A percentile compares a stretch with the other conserved stretches of the same genome.
These are phyloP conservation scores for Psidium guajava DNA, from an alignment of 345 rosid species.

Conservation along the genomic window DNA sequence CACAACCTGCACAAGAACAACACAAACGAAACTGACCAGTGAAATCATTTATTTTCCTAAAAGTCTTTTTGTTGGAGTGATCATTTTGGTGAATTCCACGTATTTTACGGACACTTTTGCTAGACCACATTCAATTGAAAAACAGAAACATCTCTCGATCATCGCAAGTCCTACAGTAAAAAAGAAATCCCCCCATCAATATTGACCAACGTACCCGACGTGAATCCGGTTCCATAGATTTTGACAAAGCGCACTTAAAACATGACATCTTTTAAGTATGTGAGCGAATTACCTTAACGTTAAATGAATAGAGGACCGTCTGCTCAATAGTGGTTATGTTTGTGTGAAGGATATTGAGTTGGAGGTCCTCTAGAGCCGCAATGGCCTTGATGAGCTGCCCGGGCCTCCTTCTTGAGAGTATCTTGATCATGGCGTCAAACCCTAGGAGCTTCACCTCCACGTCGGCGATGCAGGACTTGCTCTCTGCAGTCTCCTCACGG, in stretches of 20 bases:
- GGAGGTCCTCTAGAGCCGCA: conserved; percentile 92
- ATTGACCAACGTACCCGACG: neutral
- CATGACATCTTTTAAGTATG: neutral
- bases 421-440: conserved; percentile 90
- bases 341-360: conserved; percentile 78
- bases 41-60: neutral
- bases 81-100: neutral
- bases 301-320: conserved; percentile 90
- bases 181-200: neutral
- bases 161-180: neutral
- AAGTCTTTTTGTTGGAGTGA: neutral
- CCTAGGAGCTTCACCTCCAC: conserved; percentile 89
- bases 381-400: conserved; percentile 70
- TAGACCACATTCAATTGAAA: neutral
- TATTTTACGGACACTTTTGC: neutral
- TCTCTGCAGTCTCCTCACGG: conserved; percentile 74
- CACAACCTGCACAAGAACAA: conserved; percentile 34
- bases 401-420: conserved; percentile 84
- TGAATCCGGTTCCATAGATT: neutral
- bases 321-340: conserved; percentile 95
- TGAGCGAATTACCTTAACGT: conserved; percentile 53
- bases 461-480: conserved; percentile 76
- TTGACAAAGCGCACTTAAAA: neutral
- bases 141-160: neutral
- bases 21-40: neutral